Evolutionary conservation across 805 yeast genomes (phyloP).

Genomic region (Kluyveromyces siamensis): DNA sequence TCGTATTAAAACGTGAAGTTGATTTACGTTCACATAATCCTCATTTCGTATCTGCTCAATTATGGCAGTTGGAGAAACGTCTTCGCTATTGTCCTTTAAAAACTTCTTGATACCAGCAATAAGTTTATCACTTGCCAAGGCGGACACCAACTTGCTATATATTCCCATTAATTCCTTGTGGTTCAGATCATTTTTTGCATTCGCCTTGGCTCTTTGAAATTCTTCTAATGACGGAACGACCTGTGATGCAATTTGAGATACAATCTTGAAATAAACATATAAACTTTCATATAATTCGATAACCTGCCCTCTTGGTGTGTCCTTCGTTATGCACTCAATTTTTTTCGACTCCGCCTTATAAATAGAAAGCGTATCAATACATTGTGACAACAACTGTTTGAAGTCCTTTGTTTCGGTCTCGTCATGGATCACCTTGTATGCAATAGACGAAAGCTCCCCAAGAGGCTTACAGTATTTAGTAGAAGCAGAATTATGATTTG

Average conservation of each 20-base stretch:
- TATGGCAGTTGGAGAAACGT: conserved; percentile 1
- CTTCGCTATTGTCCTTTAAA: conserved; percentile 12
- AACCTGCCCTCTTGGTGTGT: conserved; percentile 1
- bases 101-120: conserved; percentile 19
- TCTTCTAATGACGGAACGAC: conserved; percentile 21
- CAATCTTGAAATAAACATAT: conserved; percentile 28
- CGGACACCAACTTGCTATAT: conserved; percentile 25
- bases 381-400: conserved; percentile 19
- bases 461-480: conserved; percentile 10
- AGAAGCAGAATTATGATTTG: neutral
- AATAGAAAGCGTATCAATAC: conserved; percentile 24
- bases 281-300: conserved; percentile 23
- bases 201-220: conserved; percentile 17
- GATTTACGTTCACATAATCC: conserved; percentile 3
- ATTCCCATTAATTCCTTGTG: conserved; percentile 23
- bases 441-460: conserved; percentile 13
- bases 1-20: conserved; percentile 11
- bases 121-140: conserved; percentile 23
- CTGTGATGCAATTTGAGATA: conserved; percentile 20
- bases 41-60: conserved; percentile 2
- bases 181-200: conserved; percentile 6
- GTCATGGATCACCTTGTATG: conserved; percentile 16
- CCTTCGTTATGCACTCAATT: conserved; percentile 7
- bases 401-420: conserved; percentile 14
- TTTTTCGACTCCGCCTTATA: conserved; percentile 24